Evolutionary conservation across 768 basidiomycete genomes (phyloP).

Genomic region (Macrolepiota dolichaula): DNA sequence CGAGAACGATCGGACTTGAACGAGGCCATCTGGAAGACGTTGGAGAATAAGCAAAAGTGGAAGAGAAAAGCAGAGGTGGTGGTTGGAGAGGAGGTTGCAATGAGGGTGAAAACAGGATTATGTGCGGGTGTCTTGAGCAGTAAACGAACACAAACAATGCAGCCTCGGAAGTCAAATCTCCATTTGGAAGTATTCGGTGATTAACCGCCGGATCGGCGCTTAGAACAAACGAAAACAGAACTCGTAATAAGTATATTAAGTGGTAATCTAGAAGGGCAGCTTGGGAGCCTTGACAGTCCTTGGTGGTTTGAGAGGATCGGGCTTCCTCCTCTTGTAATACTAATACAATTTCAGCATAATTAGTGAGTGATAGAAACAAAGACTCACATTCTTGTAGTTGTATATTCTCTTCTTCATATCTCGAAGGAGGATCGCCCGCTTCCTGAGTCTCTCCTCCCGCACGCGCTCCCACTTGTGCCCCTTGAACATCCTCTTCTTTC

Average conservation of each 20-base stretch:
- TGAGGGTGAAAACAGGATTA: background rate
- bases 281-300: conserved; percentile 48
- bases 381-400: conserved; percentile 62
- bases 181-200: background rate
- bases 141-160: conserved; percentile 9
- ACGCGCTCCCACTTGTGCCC: conserved; percentile 84
- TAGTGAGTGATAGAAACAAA: background rate
- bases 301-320: conserved; percentile 56
- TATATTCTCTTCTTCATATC: conserved; percentile 67
- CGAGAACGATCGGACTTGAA: conserved; percentile 19
- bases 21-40: conserved; percentile 19
- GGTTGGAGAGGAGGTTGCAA: conserved; percentile 10
- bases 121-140: background rate
- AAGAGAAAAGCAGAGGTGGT: conserved; percentile 15
- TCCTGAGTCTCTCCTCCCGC: conserved; percentile 41
- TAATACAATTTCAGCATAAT: conserved; percentile 17
- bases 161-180: background rate
- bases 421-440: conserved; percentile 56
- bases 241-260: conserved; percentile 4
- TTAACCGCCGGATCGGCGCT: background rate
- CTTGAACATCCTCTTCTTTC: conserved; percentile 87
- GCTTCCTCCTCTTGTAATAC: conserved; percentile 49
- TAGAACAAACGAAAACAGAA: background rate
- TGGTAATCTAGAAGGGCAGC: conserved; percentile 50
- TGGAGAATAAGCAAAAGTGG: conserved; percentile 3